A percentile compares a stretch with the other conserved stretches of the same genome.
phyloP scores from a whole-genome alignment of 805 yeast species.

The Ogataea trehalophila region DNA sequence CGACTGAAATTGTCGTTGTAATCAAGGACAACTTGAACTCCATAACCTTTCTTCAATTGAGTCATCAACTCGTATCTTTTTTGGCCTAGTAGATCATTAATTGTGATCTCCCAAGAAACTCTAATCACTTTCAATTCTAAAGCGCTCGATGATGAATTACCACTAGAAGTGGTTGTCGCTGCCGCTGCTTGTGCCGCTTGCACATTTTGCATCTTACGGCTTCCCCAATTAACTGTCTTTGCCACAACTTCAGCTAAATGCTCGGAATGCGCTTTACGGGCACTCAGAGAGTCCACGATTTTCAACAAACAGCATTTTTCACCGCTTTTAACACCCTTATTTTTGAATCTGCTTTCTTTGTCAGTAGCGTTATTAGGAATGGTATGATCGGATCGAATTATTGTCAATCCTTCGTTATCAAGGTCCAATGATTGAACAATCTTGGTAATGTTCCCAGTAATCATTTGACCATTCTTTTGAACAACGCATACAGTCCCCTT shows the following conservation, averaged over 20 bases:
- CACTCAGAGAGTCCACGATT: slow-evolving; percentile 18
- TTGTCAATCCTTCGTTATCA: slow-evolving; percentile 20
- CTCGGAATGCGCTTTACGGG: slow-evolving; percentile 26
- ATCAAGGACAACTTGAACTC: slow-evolving; percentile 38
- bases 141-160: not conserved
- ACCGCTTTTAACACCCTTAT: slow-evolving; percentile 4
- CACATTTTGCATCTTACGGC: slow-evolving; percentile 8
- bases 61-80: slow-evolving; percentile 45
- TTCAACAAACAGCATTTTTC: slow-evolving; percentile 19
- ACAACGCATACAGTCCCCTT: slow-evolving; percentile 20
- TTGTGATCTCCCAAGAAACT: slow-evolving; percentile 53
- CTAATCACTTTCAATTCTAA: slow-evolving; percentile 40
- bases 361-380: too few species aligned
- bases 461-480: slow-evolving; percentile 11
- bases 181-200: slow-evolving; percentile 4
- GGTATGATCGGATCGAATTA: slow-evolving; percentile 14
- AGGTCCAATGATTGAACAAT: slow-evolving; percentile 17
- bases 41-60: slow-evolving; percentile 40
- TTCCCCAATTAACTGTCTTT: slow-evolving; percentile 4
- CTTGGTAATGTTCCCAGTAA: slow-evolving; percentile 4
- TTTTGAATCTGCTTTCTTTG: too few species aligned
- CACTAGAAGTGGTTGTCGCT: slow-evolving; percentile 5
- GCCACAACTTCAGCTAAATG: slow-evolving; percentile 20
- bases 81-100: slow-evolving; percentile 47
- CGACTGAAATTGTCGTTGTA: slow-evolving; percentile 28